Evolutionary conservation across 768 basidiomycete species (phyloP), one percentile per base, ranked within the genome.

Genomic region (Xerocomellus intermedius): DNA sequence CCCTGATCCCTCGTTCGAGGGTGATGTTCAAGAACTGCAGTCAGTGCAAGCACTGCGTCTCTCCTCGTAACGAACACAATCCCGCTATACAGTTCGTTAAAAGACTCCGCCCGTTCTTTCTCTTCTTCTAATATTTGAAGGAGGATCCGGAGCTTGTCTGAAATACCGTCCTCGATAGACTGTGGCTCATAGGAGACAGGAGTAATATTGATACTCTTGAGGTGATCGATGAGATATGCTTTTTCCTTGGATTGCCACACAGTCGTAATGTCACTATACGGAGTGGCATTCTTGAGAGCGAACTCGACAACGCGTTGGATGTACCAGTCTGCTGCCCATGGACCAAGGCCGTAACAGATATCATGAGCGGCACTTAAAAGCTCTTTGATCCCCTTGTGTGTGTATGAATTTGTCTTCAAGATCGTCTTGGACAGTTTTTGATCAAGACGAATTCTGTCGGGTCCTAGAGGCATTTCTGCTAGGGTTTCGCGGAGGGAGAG

Each of bases 301-400:
- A 81, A 75, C 50, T 82, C 74, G 38, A 88, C 60, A 33, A 86
- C 85, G 37, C 75, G 73, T 55, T 75, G 77, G 41, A 90, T 77
- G 60, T 84, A 91, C 89, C 89, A 91, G 64, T 91, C 87, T 2
- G 86, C 80, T 0, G 88, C 83, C 89, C 89, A 91, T 1, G 81
- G 72, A 2, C 89, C 89, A 4, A 91, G 63, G 42, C 88, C 86
- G 2, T 62, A 57, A 54, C 80, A 82, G 32, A 91, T 84, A 44
- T 79, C 85, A 1, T 58, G 61, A 0, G 85, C 86, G 0, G 87
- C 75, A 17, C 77, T 68, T 8, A 60, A 67, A 56, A 90, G 82
- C 59, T 88, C 85, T 1, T 74, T 74, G 13, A 91, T 75, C 1
- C 86, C 87, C 63, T 79, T 82, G 62, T 89, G 82, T 0, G 84